A percentile compares a stretch with the other conserved stretches of the same genome.
Evolutionary conservation across 2,329 filamentous ascomycete genomes (phyloP).

Genomic region (Lecanicillium sp.): DNA sequence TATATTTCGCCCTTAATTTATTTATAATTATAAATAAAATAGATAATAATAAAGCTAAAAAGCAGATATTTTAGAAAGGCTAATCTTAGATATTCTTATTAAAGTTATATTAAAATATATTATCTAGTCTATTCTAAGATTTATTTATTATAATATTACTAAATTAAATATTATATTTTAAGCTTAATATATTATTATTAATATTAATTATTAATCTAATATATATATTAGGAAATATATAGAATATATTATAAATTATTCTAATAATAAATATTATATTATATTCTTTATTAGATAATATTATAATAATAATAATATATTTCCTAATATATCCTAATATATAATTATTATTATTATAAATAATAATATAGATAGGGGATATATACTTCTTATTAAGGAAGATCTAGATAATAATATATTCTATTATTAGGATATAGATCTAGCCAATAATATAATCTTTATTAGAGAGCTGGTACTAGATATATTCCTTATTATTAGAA

Average conservation of each 20-base stretch:
- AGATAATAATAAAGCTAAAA: slow-evolving; percentile 4
- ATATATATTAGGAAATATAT: background rate
- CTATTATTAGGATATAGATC: slow-evolving; percentile 15
- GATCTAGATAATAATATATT: slow-evolving; percentile 12
- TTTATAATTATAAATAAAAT: slow-evolving; percentile 8
- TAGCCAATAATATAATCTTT: slow-evolving; percentile 18
- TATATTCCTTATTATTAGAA: no score
- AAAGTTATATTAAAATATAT: slow-evolving; percentile 9
- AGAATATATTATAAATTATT: background rate
- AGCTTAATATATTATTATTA: slow-evolving; percentile 7
- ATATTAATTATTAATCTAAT: slow-evolving; percentile 11
- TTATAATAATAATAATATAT: slow-evolving; percentile 21
- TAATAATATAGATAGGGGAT: background rate
- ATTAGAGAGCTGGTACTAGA: slow-evolving; percentile 1
- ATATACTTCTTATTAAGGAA: slow-evolving; percentile 15
- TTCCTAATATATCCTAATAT: slow-evolving; percentile 15
- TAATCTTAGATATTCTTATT: slow-evolving; percentile 2
- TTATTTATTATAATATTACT: slow-evolving; percentile 10
- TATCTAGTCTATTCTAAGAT: background rate
- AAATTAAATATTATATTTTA: slow-evolving; percentile 8
- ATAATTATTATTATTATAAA: slow-evolving; percentile 17
- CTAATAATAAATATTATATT: background rate
- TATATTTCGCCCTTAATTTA: background rate
- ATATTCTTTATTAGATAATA: slow-evolving; percentile 20
- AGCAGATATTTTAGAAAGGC: slow-evolving; percentile 1